These are phyloP conservation scores for Polymyxa betae DNA, from an alignment of 208 protist genomes.

Conservation along the genomic window DNA sequence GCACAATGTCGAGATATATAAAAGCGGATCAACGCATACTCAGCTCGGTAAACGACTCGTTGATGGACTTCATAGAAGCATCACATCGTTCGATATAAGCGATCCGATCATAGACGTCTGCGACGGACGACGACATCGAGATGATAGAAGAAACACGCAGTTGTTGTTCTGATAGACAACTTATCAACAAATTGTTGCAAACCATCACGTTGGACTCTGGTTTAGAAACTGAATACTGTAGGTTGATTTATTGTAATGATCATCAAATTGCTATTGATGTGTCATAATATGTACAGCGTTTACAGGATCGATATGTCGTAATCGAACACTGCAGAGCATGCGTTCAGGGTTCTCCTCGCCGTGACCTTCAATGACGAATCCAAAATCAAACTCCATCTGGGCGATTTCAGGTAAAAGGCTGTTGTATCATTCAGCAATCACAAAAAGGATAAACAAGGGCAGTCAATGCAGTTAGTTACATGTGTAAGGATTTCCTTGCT, in stretches of 20 bases:
- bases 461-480: neutral
- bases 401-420: neutral
- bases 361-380: neutral
- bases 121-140: no score
- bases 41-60: neutral
- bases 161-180: no score
- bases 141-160: no score
- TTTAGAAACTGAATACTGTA: no score
- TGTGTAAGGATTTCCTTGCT: neutral
- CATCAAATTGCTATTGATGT: no score
- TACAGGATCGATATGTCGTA: neutral
- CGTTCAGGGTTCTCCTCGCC: constrained; percentile 25
- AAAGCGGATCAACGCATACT: neutral
- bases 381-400: constrained; percentile 39
- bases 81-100: neutral
- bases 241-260: no score
- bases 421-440: no score
- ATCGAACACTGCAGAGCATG: neutral
- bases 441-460: neutral
- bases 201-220: no score
- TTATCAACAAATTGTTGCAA: no score
- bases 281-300: constrained; percentile 32
- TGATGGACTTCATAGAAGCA: neutral
- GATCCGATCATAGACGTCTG: no score
- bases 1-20: neutral